These are phyloP conservation scores for Triticum urartu DNA, from an alignment of 176 grass and related monocot genomes.

Conservation along the genomic window DNA sequence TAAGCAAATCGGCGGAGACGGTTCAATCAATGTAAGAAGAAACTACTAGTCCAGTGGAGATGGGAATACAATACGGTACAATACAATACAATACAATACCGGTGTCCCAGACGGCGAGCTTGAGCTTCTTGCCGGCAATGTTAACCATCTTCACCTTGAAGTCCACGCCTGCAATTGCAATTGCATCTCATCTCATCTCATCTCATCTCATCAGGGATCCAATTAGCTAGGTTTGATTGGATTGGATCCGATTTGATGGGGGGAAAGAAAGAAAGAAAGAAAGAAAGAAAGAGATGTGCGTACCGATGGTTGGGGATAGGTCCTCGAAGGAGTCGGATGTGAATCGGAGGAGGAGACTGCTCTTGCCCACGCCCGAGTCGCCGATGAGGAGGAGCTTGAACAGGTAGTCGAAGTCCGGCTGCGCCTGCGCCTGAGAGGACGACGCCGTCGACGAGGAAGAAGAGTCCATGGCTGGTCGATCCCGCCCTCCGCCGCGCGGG, in stretches of 20 bases:
- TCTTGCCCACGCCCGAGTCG: constrained; percentile 97
- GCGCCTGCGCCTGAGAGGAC: constrained; percentile 22
- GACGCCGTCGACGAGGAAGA: constrained; percentile 44
- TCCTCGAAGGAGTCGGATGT: constrained; percentile 93
- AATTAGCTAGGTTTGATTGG: too few relatives aligned
- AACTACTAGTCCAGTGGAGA: too few relatives aligned
- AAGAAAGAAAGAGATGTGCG: background rate
- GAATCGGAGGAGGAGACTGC: constrained; percentile 92
- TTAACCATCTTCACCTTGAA: constrained; percentile 99
- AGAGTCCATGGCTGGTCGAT: constrained; percentile 38
- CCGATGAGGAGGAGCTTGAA: constrained; percentile 96
- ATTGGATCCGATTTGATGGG: too few relatives aligned
- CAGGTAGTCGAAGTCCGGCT: constrained; percentile 88
- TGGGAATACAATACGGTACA: too few relatives aligned
- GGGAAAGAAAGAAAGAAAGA: background rate
- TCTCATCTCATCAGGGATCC: too few relatives aligned
- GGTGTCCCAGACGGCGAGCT: constrained; percentile 98
- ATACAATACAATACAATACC: constrained; percentile 5
- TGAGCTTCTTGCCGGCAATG: constrained; percentile 86
- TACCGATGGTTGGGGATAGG: constrained; percentile 89
- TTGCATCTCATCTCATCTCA: too few relatives aligned
- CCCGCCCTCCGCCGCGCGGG: background rate
- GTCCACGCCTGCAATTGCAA: constrained; percentile 60
- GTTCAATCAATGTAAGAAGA: too few relatives aligned
- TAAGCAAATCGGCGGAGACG: too few relatives aligned